Evolutionary conservation across 257 asterid genomes (phyloP).

Genomic region (Buddleja alternifolia): DNA sequence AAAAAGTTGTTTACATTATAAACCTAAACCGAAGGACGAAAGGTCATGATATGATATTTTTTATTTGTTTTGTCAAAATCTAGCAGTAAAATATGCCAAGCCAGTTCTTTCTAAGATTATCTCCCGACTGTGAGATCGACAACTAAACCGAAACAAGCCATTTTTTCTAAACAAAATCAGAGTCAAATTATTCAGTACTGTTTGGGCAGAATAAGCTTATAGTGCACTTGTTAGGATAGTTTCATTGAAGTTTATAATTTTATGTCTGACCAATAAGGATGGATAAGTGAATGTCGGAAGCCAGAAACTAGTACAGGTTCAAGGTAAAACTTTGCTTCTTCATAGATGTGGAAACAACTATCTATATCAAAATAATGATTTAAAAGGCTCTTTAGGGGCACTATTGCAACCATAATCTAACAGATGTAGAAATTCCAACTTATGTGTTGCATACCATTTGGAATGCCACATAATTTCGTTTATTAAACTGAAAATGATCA

Average conservation of each 20-base stretch:
- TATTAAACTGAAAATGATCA: background rate
- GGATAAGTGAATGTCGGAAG: background rate
- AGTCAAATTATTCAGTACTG: background rate
- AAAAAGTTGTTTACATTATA: background rate
- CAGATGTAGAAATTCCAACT: background rate
- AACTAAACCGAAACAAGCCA: background rate
- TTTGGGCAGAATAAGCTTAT: slow-evolving; percentile 1
- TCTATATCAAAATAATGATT: too few species aligned
- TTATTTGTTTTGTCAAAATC: slow-evolving; percentile 4
- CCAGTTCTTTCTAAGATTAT: background rate
- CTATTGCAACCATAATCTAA: background rate
- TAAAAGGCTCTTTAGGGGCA: too few species aligned
- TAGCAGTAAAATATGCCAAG: background rate
- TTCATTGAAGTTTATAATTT: background rate
- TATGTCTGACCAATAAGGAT: background rate
- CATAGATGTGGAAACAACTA: background rate
- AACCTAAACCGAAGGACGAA: background rate
- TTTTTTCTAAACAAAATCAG: background rate
- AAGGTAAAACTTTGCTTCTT: slow-evolving; percentile 2
- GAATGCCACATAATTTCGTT: background rate
- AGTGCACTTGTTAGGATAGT: slow-evolving; percentile 2
- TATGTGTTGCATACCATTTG: background rate
- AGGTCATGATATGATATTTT: background rate
- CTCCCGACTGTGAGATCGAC: background rate
- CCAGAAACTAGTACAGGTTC: background rate